phyloP scores from a whole-genome alignment of 1,284 basidiomycete genomes.

The Moniliophthora roreri region DNA sequence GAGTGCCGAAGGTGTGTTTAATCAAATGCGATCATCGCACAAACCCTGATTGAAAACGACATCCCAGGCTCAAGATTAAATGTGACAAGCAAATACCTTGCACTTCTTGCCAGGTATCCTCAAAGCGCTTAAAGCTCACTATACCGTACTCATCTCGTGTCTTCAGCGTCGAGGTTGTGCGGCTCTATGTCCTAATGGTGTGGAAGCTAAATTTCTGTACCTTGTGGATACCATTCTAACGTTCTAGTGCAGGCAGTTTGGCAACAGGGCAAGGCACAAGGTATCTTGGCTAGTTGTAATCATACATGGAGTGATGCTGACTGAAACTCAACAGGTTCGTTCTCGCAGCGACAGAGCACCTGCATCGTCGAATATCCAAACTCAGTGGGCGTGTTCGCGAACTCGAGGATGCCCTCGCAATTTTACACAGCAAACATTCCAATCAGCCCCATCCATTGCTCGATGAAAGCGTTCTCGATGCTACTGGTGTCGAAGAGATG shows the following conservation, averaged over 20 bases:
- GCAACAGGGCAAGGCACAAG: conserved; percentile 66
- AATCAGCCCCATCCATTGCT: conserved; percentile 64
- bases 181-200: conserved; percentile 71
- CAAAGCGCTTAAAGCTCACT: background rate
- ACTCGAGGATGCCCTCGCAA: conserved; percentile 64
- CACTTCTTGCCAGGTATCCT: conserved; percentile 60
- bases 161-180: conserved; percentile 62
- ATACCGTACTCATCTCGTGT: background rate
- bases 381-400: conserved; percentile 63
- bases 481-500: conserved; percentile 37
- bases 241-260: conserved; percentile 43
- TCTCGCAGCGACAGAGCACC: conserved; percentile 70
- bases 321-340: conserved; percentile 51
- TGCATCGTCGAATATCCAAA: conserved; percentile 61
- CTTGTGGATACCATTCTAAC: conserved; percentile 6
- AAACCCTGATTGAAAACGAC: conserved; percentile 6
- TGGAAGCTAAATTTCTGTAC: conserved; percentile 15
- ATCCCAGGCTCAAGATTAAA: conserved; percentile 63
- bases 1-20: conserved; percentile 54
- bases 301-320: conserved; percentile 1
- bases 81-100: conserved; percentile 79
- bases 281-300: conserved; percentile 25
- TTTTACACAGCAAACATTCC: conserved; percentile 49
- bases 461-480: conserved; percentile 49
- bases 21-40: conserved; percentile 47